Evolutionary conservation across 495 filamentous ascomycete species (phyloP).

Genomic region (Penicillium coprophilum): DNA sequence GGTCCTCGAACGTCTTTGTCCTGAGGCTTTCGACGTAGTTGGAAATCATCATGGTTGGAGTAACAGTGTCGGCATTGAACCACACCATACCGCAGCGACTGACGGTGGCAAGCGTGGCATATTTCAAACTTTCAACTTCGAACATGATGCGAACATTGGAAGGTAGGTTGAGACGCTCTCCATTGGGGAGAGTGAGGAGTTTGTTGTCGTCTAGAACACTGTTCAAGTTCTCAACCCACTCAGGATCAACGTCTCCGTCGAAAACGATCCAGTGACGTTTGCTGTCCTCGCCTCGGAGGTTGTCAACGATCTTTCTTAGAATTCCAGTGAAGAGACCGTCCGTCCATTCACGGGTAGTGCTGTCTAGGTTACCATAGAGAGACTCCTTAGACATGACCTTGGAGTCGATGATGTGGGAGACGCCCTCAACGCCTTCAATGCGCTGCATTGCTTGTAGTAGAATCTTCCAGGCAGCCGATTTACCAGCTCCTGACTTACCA

Average conservation of each 20-base stretch:
- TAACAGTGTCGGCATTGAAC: conserved; percentile 98
- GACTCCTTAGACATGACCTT: conserved; percentile 99
- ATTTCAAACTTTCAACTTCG: conserved; percentile 97
- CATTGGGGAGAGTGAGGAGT: conserved; percentile 91
- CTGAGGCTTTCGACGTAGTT: conserved; percentile 86
- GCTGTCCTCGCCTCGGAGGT: conserved; percentile 90
- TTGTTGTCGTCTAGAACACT: conserved; percentile 99
- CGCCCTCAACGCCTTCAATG: conserved; percentile 86
- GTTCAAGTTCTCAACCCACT: conserved; percentile 99
- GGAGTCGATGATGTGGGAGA: conserved; percentile 96
- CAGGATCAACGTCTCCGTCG: conserved; percentile 96
- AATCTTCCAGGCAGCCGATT: conserved; percentile 91
- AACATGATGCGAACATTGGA: conserved; percentile 98
- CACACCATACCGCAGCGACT: conserved; percentile 99
- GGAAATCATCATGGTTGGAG: conserved; percentile 83
- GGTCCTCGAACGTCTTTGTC: conserved; percentile 81
- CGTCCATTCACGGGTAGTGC: conserved; percentile 96
- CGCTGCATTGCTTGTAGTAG: conserved; percentile 90
- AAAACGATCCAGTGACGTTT: conserved; percentile 99
- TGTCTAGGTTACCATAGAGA: conserved; percentile 91
- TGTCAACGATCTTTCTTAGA: conserved; percentile 96
- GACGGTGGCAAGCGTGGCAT: conserved; percentile 95
- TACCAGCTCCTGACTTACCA: conserved; percentile 89
- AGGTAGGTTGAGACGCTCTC: conserved; percentile 92
- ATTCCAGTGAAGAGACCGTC: conserved; percentile 98